Conservation (phyloP, 768 basidiomycete genomes). For the Suillus decipiens region DNA sequence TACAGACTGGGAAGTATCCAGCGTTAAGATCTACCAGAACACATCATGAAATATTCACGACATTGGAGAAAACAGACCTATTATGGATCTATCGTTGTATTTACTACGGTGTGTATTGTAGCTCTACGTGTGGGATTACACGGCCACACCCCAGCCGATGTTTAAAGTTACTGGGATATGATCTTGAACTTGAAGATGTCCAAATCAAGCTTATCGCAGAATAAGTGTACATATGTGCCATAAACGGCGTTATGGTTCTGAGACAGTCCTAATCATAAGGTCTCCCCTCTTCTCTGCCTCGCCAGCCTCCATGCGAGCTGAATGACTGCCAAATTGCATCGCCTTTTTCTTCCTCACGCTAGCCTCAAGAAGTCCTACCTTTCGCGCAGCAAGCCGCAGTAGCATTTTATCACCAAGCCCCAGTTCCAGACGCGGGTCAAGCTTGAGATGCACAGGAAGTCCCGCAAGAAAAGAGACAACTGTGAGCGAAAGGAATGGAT, state of each 20-base stretch:
- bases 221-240: too few species aligned
- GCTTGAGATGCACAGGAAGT: constrained; percentile 80
- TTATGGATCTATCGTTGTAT: constrained; percentile 1
- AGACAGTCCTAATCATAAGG: constrained; percentile 22
- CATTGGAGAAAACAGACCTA: neutral
- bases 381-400: constrained; percentile 66
- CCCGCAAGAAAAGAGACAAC: constrained; percentile 76
- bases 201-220: neutral
- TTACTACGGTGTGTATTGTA: neutral
- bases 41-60: constrained; percentile 19
- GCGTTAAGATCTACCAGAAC: constrained; percentile 71
- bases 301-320: constrained; percentile 76
- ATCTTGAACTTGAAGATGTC: neutral
- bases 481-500: constrained; percentile 84
- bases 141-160: neutral
- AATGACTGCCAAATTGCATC: constrained; percentile 95
- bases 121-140: neutral
- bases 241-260: neutral
- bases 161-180: neutral
- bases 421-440: constrained; percentile 72
- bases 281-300: constrained; percentile 56
- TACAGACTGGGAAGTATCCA: constrained; percentile 81
- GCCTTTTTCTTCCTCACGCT: constrained; percentile 84
- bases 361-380: constrained; percentile 76
- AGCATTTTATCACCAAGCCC: constrained; percentile 91